Base-by-base conservation (phyloP, 2,329 filamentous ascomycete genomes). In the Aspergillus ibericus region DNA sequence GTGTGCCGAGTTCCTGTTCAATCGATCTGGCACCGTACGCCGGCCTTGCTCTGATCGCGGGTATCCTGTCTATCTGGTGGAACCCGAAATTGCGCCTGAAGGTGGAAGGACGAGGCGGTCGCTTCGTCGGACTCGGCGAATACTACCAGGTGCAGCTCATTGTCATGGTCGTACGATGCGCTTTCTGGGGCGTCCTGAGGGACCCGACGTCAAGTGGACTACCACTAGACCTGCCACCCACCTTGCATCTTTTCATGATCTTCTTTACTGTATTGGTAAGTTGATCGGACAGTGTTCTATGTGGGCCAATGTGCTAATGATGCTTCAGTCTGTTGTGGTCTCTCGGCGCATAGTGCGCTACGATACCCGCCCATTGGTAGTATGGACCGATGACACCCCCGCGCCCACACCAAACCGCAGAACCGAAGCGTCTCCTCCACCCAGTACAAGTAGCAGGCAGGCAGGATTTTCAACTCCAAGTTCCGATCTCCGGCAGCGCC, bases 101-200 rank as follows among this genome's bases (percentile, higher is more conserved):
- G 64, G 66, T 81, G 13, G 70, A 75, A 55, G 77, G 77, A 38
- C 68, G 71, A 61, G 71, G 70, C 44, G 78, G 77, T 8, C 72
- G 76, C 15, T 72, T 81, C 40, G 57, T 68, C 34, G 78, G 79
- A 2, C 68, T 80, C 34, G 68, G 70, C 13, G 74, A 80, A 56
- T 82, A 80, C 61, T 82, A 82, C 60, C 67, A 77, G 60, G 67
- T 77, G 3, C 80, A 82, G 59, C 68, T 78, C n/a, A 72, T 79
- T 55, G 65, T 77, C n/a, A 68, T 81, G 59, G 75, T 76, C 9
- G 65, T 74, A 56, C 74, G 80, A 60, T 79, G 77, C 56, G 71
- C 70, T 46, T 77, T 76, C 29, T 80, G 77, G 78, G 74, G 73
- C n/a, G 63, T 77, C 25, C 64, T 80, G 36, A 74, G 76, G 53